These are phyloP conservation scores for Chrysoporthe puriensis DNA, from an alignment of 2,329 filamentous ascomycete genomes.

Conservation along the genomic window DNA sequence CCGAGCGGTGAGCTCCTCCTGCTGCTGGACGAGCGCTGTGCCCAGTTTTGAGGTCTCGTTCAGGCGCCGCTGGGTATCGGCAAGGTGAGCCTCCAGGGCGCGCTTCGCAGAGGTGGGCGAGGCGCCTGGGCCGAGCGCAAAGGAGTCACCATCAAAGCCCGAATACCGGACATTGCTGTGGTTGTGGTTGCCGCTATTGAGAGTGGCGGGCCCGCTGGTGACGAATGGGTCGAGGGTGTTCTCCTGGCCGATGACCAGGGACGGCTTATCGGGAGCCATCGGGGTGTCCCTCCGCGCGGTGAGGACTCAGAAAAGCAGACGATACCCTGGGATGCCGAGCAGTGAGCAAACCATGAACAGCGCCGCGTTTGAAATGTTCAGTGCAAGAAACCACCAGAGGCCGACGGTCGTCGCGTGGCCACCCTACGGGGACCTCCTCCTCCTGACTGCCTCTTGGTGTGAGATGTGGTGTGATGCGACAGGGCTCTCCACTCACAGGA, in stretches of 20 bases:
- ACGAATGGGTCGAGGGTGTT: constrained; percentile 61
- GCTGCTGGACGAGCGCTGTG: constrained; percentile 84
- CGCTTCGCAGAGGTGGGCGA: constrained; percentile 88
- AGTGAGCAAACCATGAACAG: constrained; percentile 27
- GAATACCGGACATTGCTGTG: constrained; percentile 63
- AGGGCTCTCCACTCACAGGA: neutral
- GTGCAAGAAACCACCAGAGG: neutral
- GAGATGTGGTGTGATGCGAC: constrained; percentile 10
- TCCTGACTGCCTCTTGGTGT: neutral
- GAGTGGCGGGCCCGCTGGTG: constrained; percentile 42
- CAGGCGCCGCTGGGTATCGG: constrained; percentile 88
- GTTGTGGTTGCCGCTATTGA: constrained; percentile 49
- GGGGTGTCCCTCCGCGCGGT: constrained; percentile 47
- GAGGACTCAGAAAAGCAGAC: constrained; percentile 25
- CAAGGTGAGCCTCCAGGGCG: constrained; percentile 86
- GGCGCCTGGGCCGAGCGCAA: constrained; percentile 73
- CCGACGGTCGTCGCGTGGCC: constrained; percentile 12
- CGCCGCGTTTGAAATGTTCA: constrained; percentile 9
- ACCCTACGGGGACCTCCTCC: neutral
- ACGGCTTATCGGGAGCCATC: constrained; percentile 46
- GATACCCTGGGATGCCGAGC: constrained; percentile 26
- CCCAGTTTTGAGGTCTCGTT: constrained; percentile 90
- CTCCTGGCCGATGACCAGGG: constrained; percentile 43
- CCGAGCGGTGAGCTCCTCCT: constrained; percentile 78
- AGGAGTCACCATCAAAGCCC: constrained; percentile 78